phyloP scores from a whole-genome alignment of 768 basidiomycete species.

The Tulasnella sp. region DNA sequence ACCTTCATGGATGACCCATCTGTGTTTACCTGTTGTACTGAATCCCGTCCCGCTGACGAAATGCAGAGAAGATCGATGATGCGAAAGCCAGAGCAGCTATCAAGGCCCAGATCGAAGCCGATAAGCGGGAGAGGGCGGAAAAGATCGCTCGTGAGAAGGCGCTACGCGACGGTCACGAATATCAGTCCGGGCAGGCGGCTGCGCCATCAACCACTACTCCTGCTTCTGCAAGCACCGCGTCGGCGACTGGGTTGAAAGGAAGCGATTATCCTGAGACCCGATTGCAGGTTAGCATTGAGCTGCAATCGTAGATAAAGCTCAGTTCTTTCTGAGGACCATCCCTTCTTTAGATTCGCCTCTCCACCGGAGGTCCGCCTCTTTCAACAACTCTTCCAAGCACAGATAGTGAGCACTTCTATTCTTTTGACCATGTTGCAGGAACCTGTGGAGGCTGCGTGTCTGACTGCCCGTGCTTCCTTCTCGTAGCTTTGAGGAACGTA shows the following conservation, averaged over 20 bases:
- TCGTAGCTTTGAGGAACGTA: conserved; percentile 65
- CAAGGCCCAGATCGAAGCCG: conserved; percentile 90
- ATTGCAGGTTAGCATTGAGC: conserved; percentile 37
- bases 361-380: conserved; percentile 68
- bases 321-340: too few relatives aligned
- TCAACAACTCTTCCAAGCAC: conserved; percentile 75
- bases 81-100: conserved; percentile 75
- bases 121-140: conserved; percentile 81
- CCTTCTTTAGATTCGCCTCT: conserved; percentile 20
- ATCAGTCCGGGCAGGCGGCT: conserved; percentile 23
- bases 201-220: conserved; percentile 30
- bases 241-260: conserved; percentile 34
- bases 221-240: conserved; percentile 32
- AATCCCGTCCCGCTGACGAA: background rate
- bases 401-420: conserved; percentile 43
- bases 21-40: background rate
- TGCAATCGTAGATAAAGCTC: background rate
- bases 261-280: conserved; percentile 81
- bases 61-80: conserved; percentile 79
- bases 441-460: background rate
- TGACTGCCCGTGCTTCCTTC: conserved; percentile 10
- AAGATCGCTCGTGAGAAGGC: conserved; percentile 88
- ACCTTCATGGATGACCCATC: background rate
- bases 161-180: conserved; percentile 58
- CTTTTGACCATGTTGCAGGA: background rate